Base-by-base conservation (phyloP, 768 basidiomycete genomes). In the Lentinula boryana region DNA sequence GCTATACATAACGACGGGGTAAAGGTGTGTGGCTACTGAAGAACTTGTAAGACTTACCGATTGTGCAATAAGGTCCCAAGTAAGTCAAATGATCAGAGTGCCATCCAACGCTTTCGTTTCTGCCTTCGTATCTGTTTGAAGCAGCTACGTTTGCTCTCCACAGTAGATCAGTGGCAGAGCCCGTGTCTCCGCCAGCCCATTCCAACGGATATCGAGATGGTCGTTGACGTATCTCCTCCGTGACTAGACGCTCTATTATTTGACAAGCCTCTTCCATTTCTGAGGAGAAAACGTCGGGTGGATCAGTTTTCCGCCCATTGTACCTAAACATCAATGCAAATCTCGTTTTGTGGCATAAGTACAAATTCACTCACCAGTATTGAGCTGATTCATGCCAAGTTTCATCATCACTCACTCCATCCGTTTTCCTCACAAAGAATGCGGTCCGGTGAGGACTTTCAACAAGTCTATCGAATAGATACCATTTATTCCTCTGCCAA, bases 61-160 rank as follows among this genome's bases (percentile, higher is more conserved):
- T 93, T 0, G 91, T 93, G 5, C 89, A 86, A 71, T 87, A 91
- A 13, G 91, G 91, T 9, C 91, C 92, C 6, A 93, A 76, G 72
- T 88, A 87, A 0, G 91, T 91, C 58, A 91, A 71, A 58, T 89
- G 88, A 70, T 93, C 91, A 4, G 91, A 86, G 69, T 93, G 92
- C 67, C 82, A 86, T 0, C 92, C 91, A 3, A 93, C 91, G 54
- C 85, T 84, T 70, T 92, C 91, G 68, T 87, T 86, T 40, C 81
- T 80, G n/a, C 91, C 91, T 68, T 87, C 83, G 62, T 93, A 93
- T 64, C 91, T 88, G 65, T 93, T 93, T 2, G 91, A 84, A 1
- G 91, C 91, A 3, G 91, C 91, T 23, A 93, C 91, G 64, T 93
- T 93, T 1, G 91, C 92, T 57, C 83, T 77, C 91, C 92, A 93